Evolutionary conservation across 192 early-diverging fungal genomes (phyloP), one percentile per base, ranked within the genome.

Genomic region (Obelidium mucronatum): DNA sequence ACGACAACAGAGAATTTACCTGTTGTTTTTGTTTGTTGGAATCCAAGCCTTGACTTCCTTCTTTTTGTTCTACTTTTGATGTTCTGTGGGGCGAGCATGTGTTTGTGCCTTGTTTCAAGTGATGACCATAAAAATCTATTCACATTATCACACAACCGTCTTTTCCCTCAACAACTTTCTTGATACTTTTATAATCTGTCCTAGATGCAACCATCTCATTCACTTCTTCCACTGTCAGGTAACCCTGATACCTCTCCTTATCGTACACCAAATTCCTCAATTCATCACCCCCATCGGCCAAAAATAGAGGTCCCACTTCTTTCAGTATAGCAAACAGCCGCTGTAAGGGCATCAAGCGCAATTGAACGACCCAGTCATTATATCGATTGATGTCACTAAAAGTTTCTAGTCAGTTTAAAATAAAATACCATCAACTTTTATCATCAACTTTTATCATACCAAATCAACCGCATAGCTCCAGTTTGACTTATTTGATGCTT

Each of bases 401-500:
- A 11, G 37, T n/a, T n/a, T n/a, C n/a, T n/a, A n/a, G 17, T 44
- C 39, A 17, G 59, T 51, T 37, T 69, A n/a, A n/a, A n/a, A n/a
- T n/a, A 77, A 28, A n/a, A n/a, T n/a, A n/a, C n/a, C n/a, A n/a
- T n/a, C n/a, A n/a, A n/a, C n/a, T n/a, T n/a, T n/a, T 30, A 35
- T 36, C 19, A 40, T 2, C 63, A 60, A 54, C 33, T 62, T 17
- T 56, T 28, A 2, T 66, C 42, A 2, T 73, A 91, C 90, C 85
- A 83, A 55, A 98, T 96, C 31, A 97, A 89, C 80, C 95, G 95
- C 75, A 96, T 93, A 0, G 95, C 95, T 11, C 97, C 97, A 4
- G 89, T 82, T 55, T 92, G 90, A 31, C 89, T 93, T 31, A 99
- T 90, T 39, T 90, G 91, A 67, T 90, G 92, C 63, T 88, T 80